Evolutionary conservation across 2,329 filamentous ascomycete species (phyloP).

Genomic region (Pseudogymnoascus sp.): DNA sequence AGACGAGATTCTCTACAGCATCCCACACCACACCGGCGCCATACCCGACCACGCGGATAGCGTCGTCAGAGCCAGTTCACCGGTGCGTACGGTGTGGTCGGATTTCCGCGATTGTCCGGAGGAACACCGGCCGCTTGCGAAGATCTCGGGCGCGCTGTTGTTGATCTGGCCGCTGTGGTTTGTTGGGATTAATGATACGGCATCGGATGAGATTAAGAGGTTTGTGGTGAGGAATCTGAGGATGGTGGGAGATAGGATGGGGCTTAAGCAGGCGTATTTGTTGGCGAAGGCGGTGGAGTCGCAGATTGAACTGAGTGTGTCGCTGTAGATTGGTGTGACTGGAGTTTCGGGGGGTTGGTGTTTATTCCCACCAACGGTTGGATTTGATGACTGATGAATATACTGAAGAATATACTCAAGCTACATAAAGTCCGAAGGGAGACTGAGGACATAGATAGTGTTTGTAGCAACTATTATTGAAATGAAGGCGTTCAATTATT

Average conservation of each 20-base stretch:
- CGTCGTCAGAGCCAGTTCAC: background rate
- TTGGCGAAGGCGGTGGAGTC: conserved; percentile 16
- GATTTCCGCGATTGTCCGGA: background rate
- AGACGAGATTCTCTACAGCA: conserved; percentile 20
- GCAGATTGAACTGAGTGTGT: background rate
- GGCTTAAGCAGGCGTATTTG: conserved; percentile 22
- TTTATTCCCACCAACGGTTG: background rate
- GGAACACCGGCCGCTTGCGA: background rate
- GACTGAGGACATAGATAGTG: background rate
- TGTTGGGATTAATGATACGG: conserved; percentile 17
- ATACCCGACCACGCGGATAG: background rate
- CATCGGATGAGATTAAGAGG: conserved; percentile 12
- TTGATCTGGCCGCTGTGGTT: conserved; percentile 26
- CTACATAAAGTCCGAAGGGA: background rate
- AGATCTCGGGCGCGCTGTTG: conserved; percentile 21
- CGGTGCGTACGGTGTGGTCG: background rate
- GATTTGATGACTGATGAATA: background rate
- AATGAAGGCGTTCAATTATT: background rate
- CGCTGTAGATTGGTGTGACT: background rate
- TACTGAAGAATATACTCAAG: background rate
- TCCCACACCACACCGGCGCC: conserved; percentile 19
- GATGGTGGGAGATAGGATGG: conserved; percentile 19
- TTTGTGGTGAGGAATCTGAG: conserved; percentile 21
- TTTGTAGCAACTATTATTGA: background rate
- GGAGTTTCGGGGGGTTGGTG: background rate